phyloP scores from a whole-genome alignment of 2,329 filamentous ascomycete genomes.

The Arthroderma sp. region DNA sequence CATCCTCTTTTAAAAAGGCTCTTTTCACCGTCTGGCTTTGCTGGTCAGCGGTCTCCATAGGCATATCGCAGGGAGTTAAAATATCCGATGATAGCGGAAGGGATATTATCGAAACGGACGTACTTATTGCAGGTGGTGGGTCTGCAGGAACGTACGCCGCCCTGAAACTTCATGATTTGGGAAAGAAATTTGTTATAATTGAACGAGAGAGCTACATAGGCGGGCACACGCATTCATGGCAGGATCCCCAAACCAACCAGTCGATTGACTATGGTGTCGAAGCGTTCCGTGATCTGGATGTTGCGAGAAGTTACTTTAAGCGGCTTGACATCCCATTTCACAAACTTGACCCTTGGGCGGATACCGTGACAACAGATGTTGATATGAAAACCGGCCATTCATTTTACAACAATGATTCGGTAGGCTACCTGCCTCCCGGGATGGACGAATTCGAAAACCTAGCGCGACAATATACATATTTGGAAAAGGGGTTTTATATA shows the following conservation, averaged over 20 bases:
- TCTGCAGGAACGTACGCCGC: conserved; percentile 19
- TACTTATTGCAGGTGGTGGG: conserved; percentile 21
- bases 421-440: conserved; percentile 3
- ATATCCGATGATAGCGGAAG: too few relatives aligned
- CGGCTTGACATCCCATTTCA: conserved; percentile 12
- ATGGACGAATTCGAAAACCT: conserved; percentile 6
- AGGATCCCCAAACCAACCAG: conserved; percentile 9
- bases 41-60: too few relatives aligned
- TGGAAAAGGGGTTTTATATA: conserved; percentile 15
- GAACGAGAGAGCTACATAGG: conserved; percentile 17
- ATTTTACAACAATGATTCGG: background rate
- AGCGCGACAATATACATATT: conserved; percentile 15
- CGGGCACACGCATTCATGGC: conserved; percentile 17
- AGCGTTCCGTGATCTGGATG: conserved; percentile 12
- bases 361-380: conserved; percentile 1
- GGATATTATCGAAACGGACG: conserved; percentile 8
- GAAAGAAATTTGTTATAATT: conserved; percentile 16
- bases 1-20: too few relatives aligned
- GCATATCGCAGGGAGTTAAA: too few relatives aligned
- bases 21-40: too few relatives aligned
- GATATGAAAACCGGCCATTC: conserved; percentile 15
- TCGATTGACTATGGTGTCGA: conserved; percentile 18
- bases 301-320: conserved; percentile 14
- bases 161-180: conserved; percentile 15
- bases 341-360: background rate